Percentiles rank a stretch among this genome's conserved stretches.
phyloP scores from a whole-genome alignment of 1,139 yeast genomes.

The Pichia sp. region DNA sequence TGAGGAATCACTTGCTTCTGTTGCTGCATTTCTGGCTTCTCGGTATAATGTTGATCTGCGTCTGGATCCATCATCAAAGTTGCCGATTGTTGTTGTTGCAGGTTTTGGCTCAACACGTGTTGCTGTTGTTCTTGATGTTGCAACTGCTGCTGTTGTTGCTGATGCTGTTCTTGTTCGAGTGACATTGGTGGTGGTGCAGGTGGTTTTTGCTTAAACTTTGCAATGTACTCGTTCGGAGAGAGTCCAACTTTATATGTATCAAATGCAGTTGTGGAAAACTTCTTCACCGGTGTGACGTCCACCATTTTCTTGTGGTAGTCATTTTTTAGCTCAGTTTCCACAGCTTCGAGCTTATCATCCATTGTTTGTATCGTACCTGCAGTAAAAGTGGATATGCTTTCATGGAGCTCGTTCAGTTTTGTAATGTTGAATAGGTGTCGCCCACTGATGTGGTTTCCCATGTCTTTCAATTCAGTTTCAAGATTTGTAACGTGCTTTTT shows the following conservation, averaged over 20 bases:
- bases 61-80: not conserved
- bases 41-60: not conserved
- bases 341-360: constrained; percentile 14
- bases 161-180: not conserved
- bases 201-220: constrained; percentile 8
- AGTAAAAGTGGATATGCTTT: constrained; percentile 11
- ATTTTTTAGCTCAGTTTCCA: constrained; percentile 17
- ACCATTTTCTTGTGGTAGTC: constrained; percentile 13
- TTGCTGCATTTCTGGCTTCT: too few species aligned
- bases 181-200: constrained; percentile 1
- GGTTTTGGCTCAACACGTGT: not conserved
- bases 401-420: constrained; percentile 14
- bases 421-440: constrained; percentile 12
- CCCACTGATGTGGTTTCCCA: constrained; percentile 5
- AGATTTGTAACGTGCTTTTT: constrained; percentile 23
- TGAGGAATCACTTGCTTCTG: too few species aligned
- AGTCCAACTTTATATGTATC: constrained; percentile 13
- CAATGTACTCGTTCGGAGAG: constrained; percentile 15
- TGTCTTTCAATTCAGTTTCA: constrained; percentile 6
- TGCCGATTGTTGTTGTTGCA: constrained; percentile 5
- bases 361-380: constrained; percentile 7
- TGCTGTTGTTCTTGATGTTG: not conserved
- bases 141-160: constrained; percentile 3
- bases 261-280: constrained; percentile 10
- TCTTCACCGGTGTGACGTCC: constrained; percentile 9